These are phyloP conservation scores for Amyloporia xantha DNA, from an alignment of 768 basidiomycete species.

Conservation along the genomic window DNA sequence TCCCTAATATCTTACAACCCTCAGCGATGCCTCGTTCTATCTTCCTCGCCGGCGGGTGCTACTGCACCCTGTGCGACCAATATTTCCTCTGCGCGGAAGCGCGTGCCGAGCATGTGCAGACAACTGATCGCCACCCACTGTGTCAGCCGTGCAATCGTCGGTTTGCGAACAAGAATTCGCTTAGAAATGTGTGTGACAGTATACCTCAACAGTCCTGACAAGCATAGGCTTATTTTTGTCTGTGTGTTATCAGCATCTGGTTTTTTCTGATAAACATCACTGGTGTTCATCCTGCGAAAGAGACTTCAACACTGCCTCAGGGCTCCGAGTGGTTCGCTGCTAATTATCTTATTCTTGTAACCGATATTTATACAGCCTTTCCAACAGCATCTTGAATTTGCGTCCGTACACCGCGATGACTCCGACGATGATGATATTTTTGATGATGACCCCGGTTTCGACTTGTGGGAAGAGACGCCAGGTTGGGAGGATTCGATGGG, in stretches of 20 bases:
- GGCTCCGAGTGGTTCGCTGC: conserved; percentile 22
- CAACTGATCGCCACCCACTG: conserved; percentile 24
- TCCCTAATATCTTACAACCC: too few species aligned
- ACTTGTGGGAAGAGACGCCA: conserved; percentile 13
- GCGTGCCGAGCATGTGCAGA: conserved; percentile 24
- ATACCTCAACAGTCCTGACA: neutral
- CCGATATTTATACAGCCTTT: neutral
- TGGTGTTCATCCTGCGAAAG: conserved; percentile 26
- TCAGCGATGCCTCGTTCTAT: too few species aligned
- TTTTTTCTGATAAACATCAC: conserved; percentile 23
- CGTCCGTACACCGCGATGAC: conserved; percentile 25
- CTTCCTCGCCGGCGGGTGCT: too few species aligned
- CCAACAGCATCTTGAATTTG: conserved; percentile 23
- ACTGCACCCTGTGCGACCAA: conserved; percentile 30
- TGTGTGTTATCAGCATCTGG: conserved; percentile 24
- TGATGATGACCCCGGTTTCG: conserved; percentile 11
- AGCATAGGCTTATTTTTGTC: neutral
- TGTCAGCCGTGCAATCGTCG: conserved; percentile 24
- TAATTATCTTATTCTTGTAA: neutral
- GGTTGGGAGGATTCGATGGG: conserved; percentile 30
- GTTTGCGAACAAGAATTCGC: conserved; percentile 27
- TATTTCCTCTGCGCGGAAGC: conserved; percentile 25
- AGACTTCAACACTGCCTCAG: conserved; percentile 23
- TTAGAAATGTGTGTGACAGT: conserved; percentile 21
- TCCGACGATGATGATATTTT: conserved; percentile 13